Evolutionary conservation across 768 basidiomycete genomes (phyloP), one percentile per base, ranked within the genome.

Genomic region (Ramaria sp.): DNA sequence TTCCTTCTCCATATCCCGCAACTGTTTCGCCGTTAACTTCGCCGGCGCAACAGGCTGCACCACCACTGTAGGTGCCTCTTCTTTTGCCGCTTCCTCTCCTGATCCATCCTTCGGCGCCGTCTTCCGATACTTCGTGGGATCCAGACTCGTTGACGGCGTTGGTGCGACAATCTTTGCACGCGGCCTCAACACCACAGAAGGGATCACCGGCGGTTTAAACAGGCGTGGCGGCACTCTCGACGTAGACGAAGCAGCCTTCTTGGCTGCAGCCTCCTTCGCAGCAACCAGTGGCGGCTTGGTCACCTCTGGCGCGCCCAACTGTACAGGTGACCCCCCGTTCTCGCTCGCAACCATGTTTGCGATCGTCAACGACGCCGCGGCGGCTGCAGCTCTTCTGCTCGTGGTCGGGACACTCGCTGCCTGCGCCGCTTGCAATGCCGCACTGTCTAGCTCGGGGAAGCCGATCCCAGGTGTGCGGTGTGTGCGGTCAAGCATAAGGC

Each of bases 271-370:
- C 12, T 55, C 53, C 28, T 47, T 55, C 13, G 45, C 18, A 15
- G 38, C 10, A 13, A 18, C 25, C 15, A 51, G n/a, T 12, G 27
- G 50, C n/a, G 18, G 39, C 22, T 15, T 15, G 18, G 37, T 30
- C n/a, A 36, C 13, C 24, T 43, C 52, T 9, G 47, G 44, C 20
- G 28, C 16, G 18, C 34, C 37, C 44, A 48, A 24, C 43, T 50
- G 47, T 25, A 50, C 34, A 59, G 50, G 82, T 73, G 25, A 76
- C 65, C 28, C 81, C 51, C 88, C 88, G 60, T 93, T 93, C 69
- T 94, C 92, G 1, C 86, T 87, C 1, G 92, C 92, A 1, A 93
- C 89, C 78, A 95, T 88, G 61, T 85, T 88, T 30, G 89, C 88
- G 60, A 92, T 92, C n/a, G 82, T 89, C 42, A 86, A 59, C 5